A percentile compares a stretch with the other conserved stretches of the same genome.
These are phyloP conservation scores for Penicillium coprophilum DNA, from an alignment of 495 filamentous ascomycete genomes.

Conservation along the genomic window DNA sequence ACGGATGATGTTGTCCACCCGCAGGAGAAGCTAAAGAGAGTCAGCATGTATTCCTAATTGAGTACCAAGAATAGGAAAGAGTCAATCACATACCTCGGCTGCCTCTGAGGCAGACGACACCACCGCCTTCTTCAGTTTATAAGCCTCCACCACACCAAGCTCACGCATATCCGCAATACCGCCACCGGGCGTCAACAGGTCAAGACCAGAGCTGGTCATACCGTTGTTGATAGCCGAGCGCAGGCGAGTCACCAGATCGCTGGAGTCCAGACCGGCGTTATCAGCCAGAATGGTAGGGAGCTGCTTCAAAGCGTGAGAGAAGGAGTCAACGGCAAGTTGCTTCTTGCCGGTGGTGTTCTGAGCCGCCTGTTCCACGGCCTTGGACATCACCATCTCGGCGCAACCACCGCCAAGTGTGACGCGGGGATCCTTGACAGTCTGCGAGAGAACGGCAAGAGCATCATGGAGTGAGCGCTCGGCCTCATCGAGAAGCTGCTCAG, in stretches of 20 bases:
- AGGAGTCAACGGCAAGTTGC: constrained; percentile 86
- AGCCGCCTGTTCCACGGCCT: constrained; percentile 91
- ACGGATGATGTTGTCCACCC: constrained; percentile 86
- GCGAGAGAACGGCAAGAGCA: constrained; percentile 92
- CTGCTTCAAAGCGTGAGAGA: constrained; percentile 84
- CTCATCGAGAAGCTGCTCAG: constrained; percentile 94
- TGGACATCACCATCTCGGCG: constrained; percentile 98
- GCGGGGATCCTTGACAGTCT: constrained; percentile 91
- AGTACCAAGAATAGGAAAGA: not conserved
- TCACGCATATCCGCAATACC: constrained; percentile 96
- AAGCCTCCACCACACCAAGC: constrained; percentile 95
- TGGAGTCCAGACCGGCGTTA: constrained; percentile 93
- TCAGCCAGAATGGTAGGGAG: constrained; percentile 96
- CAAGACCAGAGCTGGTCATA: constrained; percentile 85
- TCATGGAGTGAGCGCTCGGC: constrained; percentile 95
- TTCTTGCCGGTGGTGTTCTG: constrained; percentile 96
- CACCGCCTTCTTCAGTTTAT: constrained; percentile 96
- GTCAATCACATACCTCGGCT: constrained; percentile 67
- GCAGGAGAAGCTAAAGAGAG: constrained; percentile 61
- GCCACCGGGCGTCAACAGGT: constrained; percentile 85
- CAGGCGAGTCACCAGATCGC: constrained; percentile 86
- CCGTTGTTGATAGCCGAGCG: constrained; percentile 93
- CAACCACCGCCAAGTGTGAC: constrained; percentile 94
- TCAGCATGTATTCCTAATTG: not conserved
- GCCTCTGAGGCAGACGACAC: constrained; percentile 94